phyloP scores from a whole-genome alignment of 441 rosid species.

The Hypseocharis bilobata region DNA sequence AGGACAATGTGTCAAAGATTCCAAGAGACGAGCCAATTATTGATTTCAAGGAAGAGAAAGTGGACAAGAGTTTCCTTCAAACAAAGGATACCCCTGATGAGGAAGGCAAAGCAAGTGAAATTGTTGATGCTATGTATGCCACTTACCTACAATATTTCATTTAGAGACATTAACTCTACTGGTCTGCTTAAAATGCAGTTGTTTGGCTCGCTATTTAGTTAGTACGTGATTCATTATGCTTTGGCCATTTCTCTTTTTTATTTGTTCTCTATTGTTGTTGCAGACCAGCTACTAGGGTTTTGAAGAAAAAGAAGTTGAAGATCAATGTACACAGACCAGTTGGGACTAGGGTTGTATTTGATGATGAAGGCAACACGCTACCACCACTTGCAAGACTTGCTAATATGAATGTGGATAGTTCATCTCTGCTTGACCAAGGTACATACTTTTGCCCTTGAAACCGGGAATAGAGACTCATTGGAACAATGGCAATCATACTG shows the following conservation, averaged over 20 bases:
- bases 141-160: slow-evolving; percentile 9
- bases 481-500: not conserved
- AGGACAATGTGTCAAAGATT: slow-evolving; percentile 25
- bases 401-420: slow-evolving; percentile 30
- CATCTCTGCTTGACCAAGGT: slow-evolving; percentile 56
- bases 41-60: slow-evolving; percentile 35
- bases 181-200: no score
- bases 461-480: not conserved
- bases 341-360: slow-evolving; percentile 67
- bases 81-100: slow-evolving; percentile 30
- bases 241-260: not conserved
- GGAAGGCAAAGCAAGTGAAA: slow-evolving; percentile 31
- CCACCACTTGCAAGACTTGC: slow-evolving; percentile 76
- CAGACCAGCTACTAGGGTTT: slow-evolving; percentile 59
- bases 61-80: slow-evolving; percentile 27
- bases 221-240: not conserved
- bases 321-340: slow-evolving; percentile 66
- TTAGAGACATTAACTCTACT: no score
- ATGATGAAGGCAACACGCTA: slow-evolving; percentile 66
- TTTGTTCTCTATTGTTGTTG: slow-evolving; percentile 17
- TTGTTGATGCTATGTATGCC: slow-evolving; percentile 42
- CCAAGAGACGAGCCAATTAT: slow-evolving; percentile 29
- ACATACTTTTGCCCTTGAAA: slow-evolving; percentile 4
- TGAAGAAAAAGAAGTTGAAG: slow-evolving; percentile 75
- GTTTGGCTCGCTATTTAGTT: not conserved